Conservation (phyloP, 768 basidiomycete genomes). For the Podaxis rugospora region DNA sequence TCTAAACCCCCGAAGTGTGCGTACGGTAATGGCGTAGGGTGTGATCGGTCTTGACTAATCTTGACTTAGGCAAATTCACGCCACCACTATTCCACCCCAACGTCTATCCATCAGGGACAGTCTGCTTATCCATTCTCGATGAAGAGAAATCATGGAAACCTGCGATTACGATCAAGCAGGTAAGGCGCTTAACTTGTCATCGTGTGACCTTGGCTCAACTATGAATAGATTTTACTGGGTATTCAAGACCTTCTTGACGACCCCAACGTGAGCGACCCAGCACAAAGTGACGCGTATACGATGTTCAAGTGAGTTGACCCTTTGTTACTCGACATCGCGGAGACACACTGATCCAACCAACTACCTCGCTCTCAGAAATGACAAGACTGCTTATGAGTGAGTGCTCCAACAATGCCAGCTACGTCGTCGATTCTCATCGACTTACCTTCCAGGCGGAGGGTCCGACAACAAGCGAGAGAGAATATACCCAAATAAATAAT, state of each 20-base stretch:
- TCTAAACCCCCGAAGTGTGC: constrained; percentile 92
- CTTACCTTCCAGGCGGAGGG: constrained; percentile 53
- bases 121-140: constrained; percentile 95
- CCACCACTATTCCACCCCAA: constrained; percentile 98
- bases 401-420: constrained; percentile 21
- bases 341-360: neutral
- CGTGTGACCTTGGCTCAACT: constrained; percentile 3
- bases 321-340: neutral
- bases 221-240: constrained; percentile 80
- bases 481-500: constrained; percentile 89
- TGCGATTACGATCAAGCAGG: constrained; percentile 98
- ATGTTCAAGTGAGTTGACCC: constrained; percentile 84
- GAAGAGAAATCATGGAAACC: constrained; percentile 99
- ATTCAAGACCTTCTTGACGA: constrained; percentile 95
- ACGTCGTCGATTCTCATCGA: neutral
- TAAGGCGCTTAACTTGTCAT: constrained; percentile 21
- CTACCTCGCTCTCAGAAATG: constrained; percentile 58
- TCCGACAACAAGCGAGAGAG: constrained; percentile 85
- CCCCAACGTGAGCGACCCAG: constrained; percentile 96
- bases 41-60: neutral
- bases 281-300: constrained; percentile 97
- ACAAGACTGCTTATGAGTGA: constrained; percentile 90
- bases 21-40: constrained; percentile 19
- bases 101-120: constrained; percentile 98
- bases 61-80: constrained; percentile 81